Evolutionary conservation across 1,284 basidiomycete species (phyloP).

Genomic region (Ustilago crameri): DNA sequence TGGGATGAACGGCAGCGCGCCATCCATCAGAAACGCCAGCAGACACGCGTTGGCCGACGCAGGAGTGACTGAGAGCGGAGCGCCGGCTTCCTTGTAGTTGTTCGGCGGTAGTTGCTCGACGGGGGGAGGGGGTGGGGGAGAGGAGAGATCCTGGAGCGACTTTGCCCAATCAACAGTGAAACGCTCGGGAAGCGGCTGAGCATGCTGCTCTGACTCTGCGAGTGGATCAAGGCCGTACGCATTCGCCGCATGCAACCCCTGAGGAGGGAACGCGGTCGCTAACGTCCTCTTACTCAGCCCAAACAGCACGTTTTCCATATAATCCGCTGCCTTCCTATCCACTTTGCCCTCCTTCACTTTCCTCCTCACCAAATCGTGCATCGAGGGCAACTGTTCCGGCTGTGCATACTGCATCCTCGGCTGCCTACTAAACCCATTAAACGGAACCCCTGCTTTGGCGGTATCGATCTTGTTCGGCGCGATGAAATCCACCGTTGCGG

Average conservation of each 20-base stretch:
- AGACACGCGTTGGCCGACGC: slow-evolving; percentile 30
- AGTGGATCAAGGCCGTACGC: slow-evolving; percentile 25
- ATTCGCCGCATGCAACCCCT: slow-evolving; percentile 34
- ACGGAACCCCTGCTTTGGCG: slow-evolving; percentile 20
- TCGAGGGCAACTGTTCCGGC: slow-evolving; percentile 20
- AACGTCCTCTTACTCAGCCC: slow-evolving; percentile 24
- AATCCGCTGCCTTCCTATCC: slow-evolving; percentile 15
- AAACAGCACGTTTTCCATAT: slow-evolving; percentile 27
- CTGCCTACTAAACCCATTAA: slow-evolving; percentile 34
- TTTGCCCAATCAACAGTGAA: slow-evolving; percentile 49
- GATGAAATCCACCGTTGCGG: slow-evolving; percentile 52
- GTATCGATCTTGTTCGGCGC: slow-evolving; percentile 42
- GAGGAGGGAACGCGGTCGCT: slow-evolving; percentile 14
- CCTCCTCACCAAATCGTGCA: slow-evolving; percentile 19
- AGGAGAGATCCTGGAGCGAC: slow-evolving; percentile 9
- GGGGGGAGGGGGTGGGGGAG: slow-evolving; percentile 11
- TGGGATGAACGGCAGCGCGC: slow-evolving; percentile 59
- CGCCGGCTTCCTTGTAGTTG: slow-evolving; percentile 11
- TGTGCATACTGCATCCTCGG: slow-evolving; percentile 29
- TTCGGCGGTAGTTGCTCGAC: background rate
- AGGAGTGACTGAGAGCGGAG: slow-evolving; percentile 15
- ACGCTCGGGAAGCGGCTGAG: slow-evolving; percentile 20
- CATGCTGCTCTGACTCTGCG: slow-evolving; percentile 29
- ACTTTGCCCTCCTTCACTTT: slow-evolving; percentile 42
- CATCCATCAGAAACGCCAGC: slow-evolving; percentile 55